Base-by-base conservation (phyloP, 495 filamentous ascomycete genomes). In the Lasiosphaeria hispida region DNA sequence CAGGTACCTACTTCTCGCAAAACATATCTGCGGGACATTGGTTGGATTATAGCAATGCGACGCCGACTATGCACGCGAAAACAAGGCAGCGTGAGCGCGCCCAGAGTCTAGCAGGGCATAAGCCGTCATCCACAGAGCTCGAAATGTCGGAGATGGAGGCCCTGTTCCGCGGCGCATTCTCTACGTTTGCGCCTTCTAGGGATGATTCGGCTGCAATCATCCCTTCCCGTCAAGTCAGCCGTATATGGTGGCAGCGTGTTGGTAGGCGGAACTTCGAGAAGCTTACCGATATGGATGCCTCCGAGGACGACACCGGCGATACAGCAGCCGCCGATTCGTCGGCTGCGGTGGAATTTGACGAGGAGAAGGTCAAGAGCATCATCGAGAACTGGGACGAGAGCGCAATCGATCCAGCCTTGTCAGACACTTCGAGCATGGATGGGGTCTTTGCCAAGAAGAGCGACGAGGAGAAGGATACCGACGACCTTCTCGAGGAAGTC, bases 241-340 rank as follows among this genome's bases (percentile, higher is more conserved):
- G 83, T 41, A 75, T 96, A n/a, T 97, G 92, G 92, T 97, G 92
- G 92, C 82, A 85, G 55, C 84, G 85, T 58, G 72, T 85, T 39
- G 92, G 92, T 23, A 79, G 84, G 57, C 82, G 81, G 56, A 72
- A 82, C 57, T 77, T 79, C 33, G 69, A 80, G 49, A 77, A 67
- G 38, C 60, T 79, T 34, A 65, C 78, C 37, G 76, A 79, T 5
- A 57, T 53, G 14, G 70, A 81, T 30, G 67, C 61, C 9, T 23
- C 59, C 8, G 77, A 77, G 33, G 75, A 79, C n/a, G 69, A 69
- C 3, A 54, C 57, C 0, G 74, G 70, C 8, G 66, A 69, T 3
- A 61, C 56, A 1, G 72, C 34, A 6, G 49, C 38, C 5, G n/a
- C 41, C 11, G 62, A 63, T 14, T 35, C 58, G 15, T 45, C 49